phyloP scores from a whole-genome alignment of 768 basidiomycete species.

The Coprinopsis marcescibilis region DNA sequence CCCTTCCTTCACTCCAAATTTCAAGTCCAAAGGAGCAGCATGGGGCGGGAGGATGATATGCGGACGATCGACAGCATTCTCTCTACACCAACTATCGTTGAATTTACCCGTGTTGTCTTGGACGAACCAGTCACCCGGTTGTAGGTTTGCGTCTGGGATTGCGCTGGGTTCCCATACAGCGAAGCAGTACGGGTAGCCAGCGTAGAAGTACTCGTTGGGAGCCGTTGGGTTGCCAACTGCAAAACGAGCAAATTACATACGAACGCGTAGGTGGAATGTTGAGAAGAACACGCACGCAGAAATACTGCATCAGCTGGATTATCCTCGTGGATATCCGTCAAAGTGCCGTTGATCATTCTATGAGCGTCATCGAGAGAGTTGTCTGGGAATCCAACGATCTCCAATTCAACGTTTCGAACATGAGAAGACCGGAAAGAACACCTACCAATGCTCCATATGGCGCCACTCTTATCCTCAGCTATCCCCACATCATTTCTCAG shows the following conservation, averaged over 20 bases:
- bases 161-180: not conserved
- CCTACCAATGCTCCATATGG: slow-evolving; percentile 6
- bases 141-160: not conserved
- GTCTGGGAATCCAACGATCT: not conserved
- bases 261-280: no score
- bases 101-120: not conserved
- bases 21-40: slow-evolving; percentile 2
- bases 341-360: not conserved
- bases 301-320: slow-evolving; percentile 2
- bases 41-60: not conserved
- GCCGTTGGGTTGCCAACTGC: not conserved
- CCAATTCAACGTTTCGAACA: no score
- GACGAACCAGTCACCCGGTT: slow-evolving; percentile 4
- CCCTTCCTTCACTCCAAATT: not conserved
- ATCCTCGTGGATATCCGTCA: slow-evolving; percentile 1
- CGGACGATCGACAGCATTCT: not conserved
- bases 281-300: not conserved
- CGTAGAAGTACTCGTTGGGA: not conserved
- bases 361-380: slow-evolving; percentile 4
- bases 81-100: slow-evolving; percentile 1
- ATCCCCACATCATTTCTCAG: slow-evolving; percentile 6
- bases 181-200: slow-evolving; percentile 3
- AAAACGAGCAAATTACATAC: not conserved
- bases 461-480: slow-evolving; percentile 5
- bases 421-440: no score